Evolutionary conservation across 2,329 filamentous ascomycete genomes (phyloP), one percentile per base, ranked within the genome.

Genomic region (Verticillium albo-atrum): DNA sequence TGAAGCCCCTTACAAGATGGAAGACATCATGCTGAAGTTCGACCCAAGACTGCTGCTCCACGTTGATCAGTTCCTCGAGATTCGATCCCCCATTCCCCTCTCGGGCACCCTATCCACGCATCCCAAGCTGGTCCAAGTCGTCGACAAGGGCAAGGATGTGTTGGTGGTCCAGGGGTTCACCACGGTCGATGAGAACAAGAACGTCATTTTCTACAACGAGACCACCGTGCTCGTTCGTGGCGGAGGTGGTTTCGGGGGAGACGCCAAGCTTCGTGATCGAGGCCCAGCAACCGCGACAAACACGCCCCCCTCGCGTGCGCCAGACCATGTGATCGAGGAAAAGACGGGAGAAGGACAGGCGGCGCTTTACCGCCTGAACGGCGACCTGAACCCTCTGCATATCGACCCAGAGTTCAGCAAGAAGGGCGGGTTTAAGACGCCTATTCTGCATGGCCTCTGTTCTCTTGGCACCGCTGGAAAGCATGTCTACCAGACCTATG

Each of bases 41-140:
- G 92, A 87, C 37, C 94, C 93, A 63, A 97, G 97, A 92, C 97
- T 97, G 92, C 87, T 99, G 56, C 89, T 99, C 26, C 95, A 99
- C 79, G 95, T 95, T 72, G 95, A 99, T 82, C 95, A 99, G 77
- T 99, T 93, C 79, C 91, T 99, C 64, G 95, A 99, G 78, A 85
- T 99, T 70, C 92, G 94, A 75, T 96, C 88, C 79, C 95, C 95
- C 47, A 90, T 98, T 68, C 94, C 94, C 35, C 97, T 93, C 32
- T 84, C 88, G 58, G 92, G 85, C 56, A 88, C 86, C 60, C 88
- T 96, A 55, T 75, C 90, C 67, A 91, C 89, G 60, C 86, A 87
- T 70, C 89, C 87, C 61, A 88, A 88, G 73, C 88, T 99, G 60
- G 85, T 99, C 63, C 95, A 99, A 74, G 94, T 98, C 10, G 85